Evolutionary conservation across 441 rosid genomes (phyloP).

Genomic region (Aleurites moluccanus): DNA sequence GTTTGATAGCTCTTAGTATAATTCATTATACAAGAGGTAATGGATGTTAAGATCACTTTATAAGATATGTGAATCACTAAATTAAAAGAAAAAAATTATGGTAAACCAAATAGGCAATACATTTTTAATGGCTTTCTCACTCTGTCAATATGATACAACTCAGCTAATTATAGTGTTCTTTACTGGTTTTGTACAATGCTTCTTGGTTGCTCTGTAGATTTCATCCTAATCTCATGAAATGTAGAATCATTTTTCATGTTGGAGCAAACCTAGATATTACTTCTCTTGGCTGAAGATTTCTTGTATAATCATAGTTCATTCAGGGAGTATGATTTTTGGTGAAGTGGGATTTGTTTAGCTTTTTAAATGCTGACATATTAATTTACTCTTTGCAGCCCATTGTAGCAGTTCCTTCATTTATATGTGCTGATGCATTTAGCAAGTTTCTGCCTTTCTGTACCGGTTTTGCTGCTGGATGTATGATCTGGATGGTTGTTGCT

Average conservation of each 20-base stretch:
- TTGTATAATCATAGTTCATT: no score
- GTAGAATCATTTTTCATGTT: neutral
- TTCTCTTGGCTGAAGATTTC: constrained; percentile 1
- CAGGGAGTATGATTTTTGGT: neutral
- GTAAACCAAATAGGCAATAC: neutral
- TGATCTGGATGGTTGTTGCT: constrained; percentile 99
- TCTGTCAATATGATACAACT: neutral
- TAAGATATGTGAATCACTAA: neutral
- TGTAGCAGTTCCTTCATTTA: constrained; percentile 95
- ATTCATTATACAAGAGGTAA: neutral
- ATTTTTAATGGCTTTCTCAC: neutral
- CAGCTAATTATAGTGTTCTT: neutral
- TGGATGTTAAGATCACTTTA: neutral
- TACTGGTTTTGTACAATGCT: neutral
- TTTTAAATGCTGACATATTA: neutral
- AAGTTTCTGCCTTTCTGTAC: constrained; percentile 97
- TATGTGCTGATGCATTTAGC: constrained; percentile 96
- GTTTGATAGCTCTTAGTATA: constrained; percentile 14
- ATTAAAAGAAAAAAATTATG: neutral
- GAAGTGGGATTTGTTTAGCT: neutral
- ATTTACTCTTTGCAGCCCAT: constrained; percentile 61
- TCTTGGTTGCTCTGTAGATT: neutral
- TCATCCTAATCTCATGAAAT: neutral
- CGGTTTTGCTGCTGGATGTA: constrained; percentile 99
- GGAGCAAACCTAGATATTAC: neutral